Conservation (phyloP, 805 yeast genomes). For the Spathaspora girioi region DNA sequence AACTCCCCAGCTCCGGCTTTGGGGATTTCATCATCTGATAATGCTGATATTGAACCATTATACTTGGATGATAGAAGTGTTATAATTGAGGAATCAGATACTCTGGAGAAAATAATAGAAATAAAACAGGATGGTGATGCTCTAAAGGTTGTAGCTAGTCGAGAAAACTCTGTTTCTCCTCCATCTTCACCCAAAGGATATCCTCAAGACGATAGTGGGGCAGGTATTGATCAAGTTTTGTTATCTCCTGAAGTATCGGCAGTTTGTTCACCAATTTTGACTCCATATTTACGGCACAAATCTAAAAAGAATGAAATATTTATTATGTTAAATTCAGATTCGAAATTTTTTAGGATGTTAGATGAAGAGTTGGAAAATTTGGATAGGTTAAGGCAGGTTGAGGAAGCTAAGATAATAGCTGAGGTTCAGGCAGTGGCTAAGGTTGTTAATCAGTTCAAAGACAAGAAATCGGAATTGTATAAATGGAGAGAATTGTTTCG, state of each 20-base stretch:
- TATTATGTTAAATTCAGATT: conserved; percentile 51
- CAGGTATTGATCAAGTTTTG: neutral
- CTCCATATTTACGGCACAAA: neutral
- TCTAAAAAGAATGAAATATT: conserved; percentile 29
- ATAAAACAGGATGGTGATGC: conserved; percentile 22
- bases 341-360: conserved; percentile 56
- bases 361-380: conserved; percentile 51
- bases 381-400: conserved; percentile 38
- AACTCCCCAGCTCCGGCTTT: conserved; percentile 4
- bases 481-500: conserved; percentile 69
- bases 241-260: neutral
- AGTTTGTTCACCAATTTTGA: neutral
- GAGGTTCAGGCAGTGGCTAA: conserved; percentile 39
- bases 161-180: conserved; percentile 7
- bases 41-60: neutral
- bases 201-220: neutral
- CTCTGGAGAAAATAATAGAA: conserved; percentile 20
- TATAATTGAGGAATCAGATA: conserved; percentile 1
- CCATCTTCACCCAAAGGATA: conserved; percentile 1
- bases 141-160: conserved; percentile 4
- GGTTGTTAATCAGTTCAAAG: conserved; percentile 32
- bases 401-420: conserved; percentile 39
- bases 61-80: neutral
- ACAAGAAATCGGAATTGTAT: conserved; percentile 50
- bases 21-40: conserved; percentile 1